Evolutionary conservation across 2,329 filamentous ascomycete species (phyloP).

Genomic region (Calonectria pseudoreteaudii): DNA sequence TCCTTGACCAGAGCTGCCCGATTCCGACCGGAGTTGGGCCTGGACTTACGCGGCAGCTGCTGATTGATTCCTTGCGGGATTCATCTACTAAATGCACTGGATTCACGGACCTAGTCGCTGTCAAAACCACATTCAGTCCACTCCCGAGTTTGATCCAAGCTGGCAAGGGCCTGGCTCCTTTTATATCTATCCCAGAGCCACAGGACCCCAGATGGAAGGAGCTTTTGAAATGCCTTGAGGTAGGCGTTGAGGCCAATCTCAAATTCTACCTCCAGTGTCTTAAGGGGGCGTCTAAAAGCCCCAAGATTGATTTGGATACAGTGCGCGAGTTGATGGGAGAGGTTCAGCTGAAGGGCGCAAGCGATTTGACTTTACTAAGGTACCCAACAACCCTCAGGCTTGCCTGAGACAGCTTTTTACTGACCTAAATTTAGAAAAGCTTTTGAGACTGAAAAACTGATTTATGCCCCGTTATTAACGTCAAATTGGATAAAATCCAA

Average conservation of each 20-base stretch:
- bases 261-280: slow-evolving; percentile 11
- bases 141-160: neutral
- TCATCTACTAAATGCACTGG: neutral
- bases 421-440: neutral
- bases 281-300: neutral
- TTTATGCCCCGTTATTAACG: neutral
- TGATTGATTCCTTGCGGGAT: neutral
- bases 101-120: neutral
- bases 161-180: neutral
- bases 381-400: neutral
- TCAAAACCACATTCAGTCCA: neutral
- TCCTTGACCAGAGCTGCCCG: neutral
- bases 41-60: neutral
- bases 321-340: slow-evolving; percentile 4
- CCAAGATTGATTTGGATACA: neutral
- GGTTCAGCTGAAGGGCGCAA: neutral
- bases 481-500: neutral
- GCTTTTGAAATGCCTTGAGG: neutral
- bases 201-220: slow-evolving; percentile 2
- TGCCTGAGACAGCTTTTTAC: neutral
- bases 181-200: slow-evolving; percentile 17
- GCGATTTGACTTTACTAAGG: neutral
- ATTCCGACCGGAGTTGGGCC: neutral
- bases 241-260: neutral
- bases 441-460: neutral